phyloP scores from a whole-genome alignment of 441 rosid genomes.

The Erysimum pusillum region DNA sequence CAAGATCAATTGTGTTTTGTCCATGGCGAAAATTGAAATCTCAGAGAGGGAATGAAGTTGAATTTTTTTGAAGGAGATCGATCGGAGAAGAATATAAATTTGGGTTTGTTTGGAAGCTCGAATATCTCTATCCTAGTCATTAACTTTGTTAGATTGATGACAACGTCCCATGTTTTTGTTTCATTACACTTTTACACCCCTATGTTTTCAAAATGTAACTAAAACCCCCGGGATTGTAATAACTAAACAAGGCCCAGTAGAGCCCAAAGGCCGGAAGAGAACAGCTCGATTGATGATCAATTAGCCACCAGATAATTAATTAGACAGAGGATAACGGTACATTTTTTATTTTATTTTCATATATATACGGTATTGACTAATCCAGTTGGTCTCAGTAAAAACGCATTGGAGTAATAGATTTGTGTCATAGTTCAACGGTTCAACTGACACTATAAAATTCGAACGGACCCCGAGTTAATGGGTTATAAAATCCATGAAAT shows the following conservation, averaged over 20 bases:
- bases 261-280: neutral
- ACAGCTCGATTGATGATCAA: neutral
- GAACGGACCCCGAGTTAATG: no score
- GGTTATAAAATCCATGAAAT: no score
- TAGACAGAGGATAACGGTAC: no score
- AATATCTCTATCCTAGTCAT: neutral
- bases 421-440: no score
- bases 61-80: neutral
- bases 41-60: neutral
- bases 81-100: neutral
- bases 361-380: no score
- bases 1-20: constrained; percentile 60
- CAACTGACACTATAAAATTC: no score
- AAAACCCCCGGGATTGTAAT: neutral
- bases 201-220: neutral
- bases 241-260: neutral
- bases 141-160: neutral
- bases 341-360: no score
- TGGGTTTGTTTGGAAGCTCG: neutral
- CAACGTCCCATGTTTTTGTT: neutral
- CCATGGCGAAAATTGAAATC: constrained; percentile 47
- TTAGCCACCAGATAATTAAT: no score
- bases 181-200: neutral
- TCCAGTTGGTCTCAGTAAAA: no score
- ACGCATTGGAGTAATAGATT: no score